A percentile compares a stretch with the other conserved stretches of the same genome.
Evolutionary conservation across 306 rosid genomes (phyloP).

Genomic region (Cucumis melo): DNA sequence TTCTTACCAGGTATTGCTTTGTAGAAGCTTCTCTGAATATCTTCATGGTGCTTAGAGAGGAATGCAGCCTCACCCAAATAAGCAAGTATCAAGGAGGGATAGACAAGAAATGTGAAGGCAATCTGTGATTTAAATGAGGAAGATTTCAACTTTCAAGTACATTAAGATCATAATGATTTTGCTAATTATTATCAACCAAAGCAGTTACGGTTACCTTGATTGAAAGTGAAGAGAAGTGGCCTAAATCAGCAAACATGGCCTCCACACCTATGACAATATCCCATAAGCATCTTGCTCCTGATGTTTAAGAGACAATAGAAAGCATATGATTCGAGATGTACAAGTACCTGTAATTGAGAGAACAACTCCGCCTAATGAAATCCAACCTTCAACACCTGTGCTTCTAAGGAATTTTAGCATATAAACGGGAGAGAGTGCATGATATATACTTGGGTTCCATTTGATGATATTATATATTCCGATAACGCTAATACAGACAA

Average conservation of each 20-base stretch:
- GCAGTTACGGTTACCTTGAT: slow-evolving; percentile 39
- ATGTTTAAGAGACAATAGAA: slow-evolving; percentile 8
- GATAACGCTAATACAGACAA: slow-evolving; percentile 39
- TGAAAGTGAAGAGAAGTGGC: slow-evolving; percentile 74
- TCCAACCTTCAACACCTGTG: slow-evolving; percentile 51
- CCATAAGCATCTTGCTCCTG: slow-evolving; percentile 13
- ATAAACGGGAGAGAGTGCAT: slow-evolving; percentile 52
- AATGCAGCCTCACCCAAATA: slow-evolving; percentile 84
- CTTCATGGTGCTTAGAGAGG: slow-evolving; percentile 58
- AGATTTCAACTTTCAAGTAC: neutral
- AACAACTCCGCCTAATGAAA: slow-evolving; percentile 53
- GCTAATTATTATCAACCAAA: neutral
- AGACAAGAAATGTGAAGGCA: slow-evolving; percentile 58
- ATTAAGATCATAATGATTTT: neutral
- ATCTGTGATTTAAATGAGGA: slow-evolving; percentile 33
- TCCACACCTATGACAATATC: slow-evolving; percentile 59
- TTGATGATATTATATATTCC: slow-evolving; percentile 53
- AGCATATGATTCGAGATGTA: slow-evolving; percentile 4
- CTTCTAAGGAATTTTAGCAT: slow-evolving; percentile 39
- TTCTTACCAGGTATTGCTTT: slow-evolving; percentile 59
- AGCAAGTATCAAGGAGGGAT: slow-evolving; percentile 54
- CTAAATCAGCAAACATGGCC: slow-evolving; percentile 78
- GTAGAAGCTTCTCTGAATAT: slow-evolving; percentile 60
- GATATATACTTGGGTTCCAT: slow-evolving; percentile 44
- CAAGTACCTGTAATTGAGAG: slow-evolving; percentile 56